Evolutionary conservation across 2,329 filamentous ascomycete species (phyloP).

Genomic region (Elsinoe ampelina): DNA sequence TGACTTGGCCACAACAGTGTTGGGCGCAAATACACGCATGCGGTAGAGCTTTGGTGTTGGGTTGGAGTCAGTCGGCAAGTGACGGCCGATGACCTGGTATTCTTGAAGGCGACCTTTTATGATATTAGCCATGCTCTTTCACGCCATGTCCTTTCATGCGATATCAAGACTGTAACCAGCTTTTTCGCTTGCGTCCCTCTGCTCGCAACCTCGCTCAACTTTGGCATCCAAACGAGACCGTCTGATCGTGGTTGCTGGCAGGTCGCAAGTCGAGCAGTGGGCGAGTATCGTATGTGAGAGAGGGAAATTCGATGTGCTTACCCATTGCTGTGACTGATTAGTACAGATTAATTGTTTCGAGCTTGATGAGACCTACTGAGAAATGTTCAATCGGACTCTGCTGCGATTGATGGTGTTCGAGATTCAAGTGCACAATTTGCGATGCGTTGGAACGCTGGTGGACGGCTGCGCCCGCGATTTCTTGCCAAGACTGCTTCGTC

Average conservation of each 20-base stretch:
- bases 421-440: conserved; percentile 8
- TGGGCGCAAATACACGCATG: conserved; percentile 99
- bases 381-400: conserved; percentile 9
- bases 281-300: neutral
- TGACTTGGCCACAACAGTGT: conserved; percentile 97
- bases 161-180: neutral
- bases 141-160: neutral
- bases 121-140: neutral
- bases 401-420: conserved; percentile 13
- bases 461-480: conserved; percentile 5
- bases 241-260: neutral
- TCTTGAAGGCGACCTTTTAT: conserved; percentile 90
- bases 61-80: conserved; percentile 95
- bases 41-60: conserved; percentile 97
- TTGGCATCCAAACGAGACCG: neutral
- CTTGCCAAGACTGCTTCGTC: neutral
- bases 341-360: conserved; percentile 14
- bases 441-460: conserved; percentile 13
- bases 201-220: neutral
- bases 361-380: conserved; percentile 19
- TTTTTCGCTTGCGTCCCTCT: neutral
- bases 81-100: conserved; percentile 99
- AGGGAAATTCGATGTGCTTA: conserved; percentile 34
- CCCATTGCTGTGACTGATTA: conserved; percentile 46
- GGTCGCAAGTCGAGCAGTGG: too few species aligned